A percentile compares a stretch with the other conserved stretches of the same genome.
Conservation (phyloP, 2,329 filamentous ascomycete species). For the Fusarium sulawesiense region DNA sequence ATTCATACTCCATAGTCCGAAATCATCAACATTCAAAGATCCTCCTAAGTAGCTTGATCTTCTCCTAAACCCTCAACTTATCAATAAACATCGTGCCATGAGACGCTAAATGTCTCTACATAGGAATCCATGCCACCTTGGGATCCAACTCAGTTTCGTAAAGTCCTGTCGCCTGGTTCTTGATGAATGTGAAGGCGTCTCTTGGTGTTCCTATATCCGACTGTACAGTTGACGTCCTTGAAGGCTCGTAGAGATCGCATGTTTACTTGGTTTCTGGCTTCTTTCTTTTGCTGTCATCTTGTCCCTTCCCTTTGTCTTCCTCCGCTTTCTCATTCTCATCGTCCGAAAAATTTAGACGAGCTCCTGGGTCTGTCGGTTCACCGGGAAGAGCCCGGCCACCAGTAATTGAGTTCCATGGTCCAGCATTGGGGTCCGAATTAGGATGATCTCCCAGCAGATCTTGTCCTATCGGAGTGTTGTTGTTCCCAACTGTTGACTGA, state of each 20-base stretch:
- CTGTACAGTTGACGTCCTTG: not conserved
- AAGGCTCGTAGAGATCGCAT: not conserved
- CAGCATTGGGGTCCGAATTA: not conserved
- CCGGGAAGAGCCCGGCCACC: not conserved
- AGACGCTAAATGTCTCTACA: constrained; percentile 4
- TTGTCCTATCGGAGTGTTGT: not conserved
- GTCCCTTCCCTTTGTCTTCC: not conserved
- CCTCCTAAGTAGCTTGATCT: not conserved
- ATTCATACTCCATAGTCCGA: not conserved
- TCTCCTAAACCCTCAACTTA: not conserved
- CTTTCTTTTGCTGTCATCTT: not conserved
- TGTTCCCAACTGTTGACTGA: not conserved
- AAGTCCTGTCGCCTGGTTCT: not conserved
- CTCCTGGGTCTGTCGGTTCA: not conserved
- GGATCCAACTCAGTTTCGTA: not conserved
- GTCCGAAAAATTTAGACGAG: not conserved
- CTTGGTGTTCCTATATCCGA: not conserved
- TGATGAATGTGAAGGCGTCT: not conserved
- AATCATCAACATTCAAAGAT: not conserved
- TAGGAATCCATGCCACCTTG: not conserved
- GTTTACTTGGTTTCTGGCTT: not conserved
- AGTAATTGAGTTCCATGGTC: not conserved
- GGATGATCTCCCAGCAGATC: not conserved
- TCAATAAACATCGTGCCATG: constrained; percentile 8
- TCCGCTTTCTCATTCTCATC: not conserved